phyloP scores from a whole-genome alignment of 1,284 basidiomycete species.

The Puccinia novopanici region DNA sequence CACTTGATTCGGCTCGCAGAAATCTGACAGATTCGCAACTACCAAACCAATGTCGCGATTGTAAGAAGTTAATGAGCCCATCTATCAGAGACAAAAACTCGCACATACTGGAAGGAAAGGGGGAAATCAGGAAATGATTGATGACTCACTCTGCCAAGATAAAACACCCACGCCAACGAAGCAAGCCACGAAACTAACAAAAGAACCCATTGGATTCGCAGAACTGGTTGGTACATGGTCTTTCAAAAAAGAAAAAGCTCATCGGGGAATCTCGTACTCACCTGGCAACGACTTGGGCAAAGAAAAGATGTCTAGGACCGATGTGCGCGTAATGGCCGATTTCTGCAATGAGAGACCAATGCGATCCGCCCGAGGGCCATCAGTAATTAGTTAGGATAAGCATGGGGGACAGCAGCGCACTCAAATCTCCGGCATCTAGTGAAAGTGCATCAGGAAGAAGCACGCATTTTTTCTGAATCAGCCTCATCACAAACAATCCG shows the following conservation, averaged over 20 bases:
- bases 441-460: too few species aligned
- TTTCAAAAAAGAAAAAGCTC: neutral
- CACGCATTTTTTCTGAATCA: constrained; percentile 2
- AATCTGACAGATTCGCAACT: constrained; percentile 45
- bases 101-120: neutral
- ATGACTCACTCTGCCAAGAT: constrained; percentile 43
- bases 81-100: neutral
- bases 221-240: neutral
- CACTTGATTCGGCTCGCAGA: constrained; percentile 42
- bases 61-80: neutral
- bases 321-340: constrained; percentile 50
- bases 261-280: neutral
- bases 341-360: constrained; percentile 17
- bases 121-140: too few species aligned
- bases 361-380: neutral
- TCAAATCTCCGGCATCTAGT: constrained; percentile 47
- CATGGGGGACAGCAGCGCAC: neutral
- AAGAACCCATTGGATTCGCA: neutral
- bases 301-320: constrained; percentile 42
- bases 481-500: neutral
- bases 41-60: neutral
- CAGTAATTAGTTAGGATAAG: neutral
- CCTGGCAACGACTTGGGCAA: constrained; percentile 46
- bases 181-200: constrained; percentile 39
- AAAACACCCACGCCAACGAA: constrained; percentile 49